Evolutionary conservation across 2,329 filamentous ascomycete species (phyloP), one percentile per base, ranked within the genome.

Genomic region (Gyromitra esculenta): DNA sequence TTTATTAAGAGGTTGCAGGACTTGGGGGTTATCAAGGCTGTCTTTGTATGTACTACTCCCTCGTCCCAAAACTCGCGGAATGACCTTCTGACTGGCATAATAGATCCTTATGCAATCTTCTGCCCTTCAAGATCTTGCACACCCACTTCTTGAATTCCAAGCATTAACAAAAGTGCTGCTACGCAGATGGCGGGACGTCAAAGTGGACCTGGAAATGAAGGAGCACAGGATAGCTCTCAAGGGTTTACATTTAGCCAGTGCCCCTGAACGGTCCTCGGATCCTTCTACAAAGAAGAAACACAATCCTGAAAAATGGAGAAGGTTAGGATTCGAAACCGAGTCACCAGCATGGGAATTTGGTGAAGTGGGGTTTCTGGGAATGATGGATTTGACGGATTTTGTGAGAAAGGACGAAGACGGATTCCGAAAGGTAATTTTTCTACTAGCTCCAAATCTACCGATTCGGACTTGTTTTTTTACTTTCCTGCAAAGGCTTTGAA

Each of bases 341-440:
- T 94, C 89, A 80, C 96, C 96, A 2, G 91, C 91, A 0, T 87
- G 88, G 81, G 96, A 99, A 80, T 98, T 99, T 82, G 90, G 93
- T 21, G 86, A 89, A 50, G 91, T 92, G 37, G 96, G 96, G 0
- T 98, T 94, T 82, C 84, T 99, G 69, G 96, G 96, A 37, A 93
- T 99, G 89, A 98, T 99, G 94, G 96, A 99, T 83, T 84, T 99
- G 81, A 93, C 94, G 1, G 94, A 98, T 83, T 99, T 93, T 82
- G 93, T 97, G 63, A 89, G 92, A 81, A 97, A 94, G 82, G 91
- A 97, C 82, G 93, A 97, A 83, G 94, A 97, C 82, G 89, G 90
- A 9, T 98, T 97, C 80, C 94, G 97, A 82, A 97, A 97, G 84
- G 87, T 97, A 80, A 85, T 52, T 37, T 63, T 64, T 45, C 50